Evolutionary conservation across 2,329 filamentous ascomycete genomes (phyloP), one percentile per base, ranked within the genome.

Genomic region (Dactylellina parvicollis): DNA sequence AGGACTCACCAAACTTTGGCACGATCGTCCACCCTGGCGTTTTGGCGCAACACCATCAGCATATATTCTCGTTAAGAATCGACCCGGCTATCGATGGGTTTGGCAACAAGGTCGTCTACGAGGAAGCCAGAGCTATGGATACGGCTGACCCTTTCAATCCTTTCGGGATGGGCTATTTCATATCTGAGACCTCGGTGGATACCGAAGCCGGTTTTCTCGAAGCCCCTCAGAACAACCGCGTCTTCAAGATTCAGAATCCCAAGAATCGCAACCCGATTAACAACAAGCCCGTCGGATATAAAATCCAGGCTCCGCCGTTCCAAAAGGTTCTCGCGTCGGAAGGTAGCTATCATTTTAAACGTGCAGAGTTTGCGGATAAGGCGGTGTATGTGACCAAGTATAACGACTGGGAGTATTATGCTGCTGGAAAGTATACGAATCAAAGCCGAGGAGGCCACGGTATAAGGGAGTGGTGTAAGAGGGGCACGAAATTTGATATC

Each of bases 11-110:
- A 90, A 86, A 82, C 18, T 73, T 60, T 28, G 89, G 88, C 32
- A 91, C 88, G 0, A 85, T 90, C 40, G 88, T 91, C 3, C 87
- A 89, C 69, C 88, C 88, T 0, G 88, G 89, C 44, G 88, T 89
- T 14, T 85, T 92, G 32, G 89, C 88, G 1, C 83, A 84, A 0
- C 87, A 90, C 80, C 90, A 92, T 78, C 90, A 93, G 78, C 90
- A 92, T 80, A 90, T 92, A 79, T 92, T 93, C 81, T 88, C 85
- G 2, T 82, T 89, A 3, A 85, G 87, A 7, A 82, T 89, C 10
- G 87, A 89, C 77, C 87, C 87, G n/a, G 85, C 85, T 75, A 81
- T 88, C 52, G 86, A 86, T 69, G 87, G 87, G 0, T 83, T 83
- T 72, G 80, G 81, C 22, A 87, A 88, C 77, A 81, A 83, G 0